Evolutionary conservation across 768 basidiomycete genomes (phyloP), one percentile per base, ranked within the genome.

Genomic region (Collybia sordida): DNA sequence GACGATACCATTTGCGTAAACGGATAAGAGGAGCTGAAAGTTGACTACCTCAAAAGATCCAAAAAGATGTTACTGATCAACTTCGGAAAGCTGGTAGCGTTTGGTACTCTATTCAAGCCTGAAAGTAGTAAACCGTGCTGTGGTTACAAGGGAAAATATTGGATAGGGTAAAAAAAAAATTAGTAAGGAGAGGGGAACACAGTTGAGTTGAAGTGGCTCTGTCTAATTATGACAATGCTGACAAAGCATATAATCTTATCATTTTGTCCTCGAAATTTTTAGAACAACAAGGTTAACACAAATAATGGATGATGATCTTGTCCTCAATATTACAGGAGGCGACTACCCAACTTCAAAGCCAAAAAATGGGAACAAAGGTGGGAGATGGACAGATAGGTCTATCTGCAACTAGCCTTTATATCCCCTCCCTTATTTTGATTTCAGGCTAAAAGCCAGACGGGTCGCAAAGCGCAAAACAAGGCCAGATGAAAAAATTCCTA

Each of bases 341-440:
- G 58, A 68, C 42, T 49, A 60, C 12, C 49, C 52, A 19, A 5
- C 58, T 28, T 56, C 68, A 17, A 70, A 70, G 46, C 37, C 50
- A 3, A 42, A 39, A 0, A 42, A 41, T 1, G 58, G 52, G 11
- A 79, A 77, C 52, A 87, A 84, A 59, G 82, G 82, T 19, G 85
- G 86, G 11, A 73, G 85, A 67, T 89, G 88, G 86, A 88, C 83
- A 11, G 87, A 90, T 63, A 80, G 92, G 89, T 88, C 56, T 49
- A 74, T 64, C 52, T 35, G 18, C 53, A 35, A 41, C 48, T 39
- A 24, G 42, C 51, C 36, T 46, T 53, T 14, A 43, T 28, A 47
- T 52, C 40, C 53, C 54, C 59, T 57, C 53, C 31, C 21, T 49
- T 14, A 54, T 52, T 42, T 42, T 54, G 49, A 40, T 36, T 51